Conservation (phyloP, 345 rosid species). For the Adansonia digitata region DNA sequence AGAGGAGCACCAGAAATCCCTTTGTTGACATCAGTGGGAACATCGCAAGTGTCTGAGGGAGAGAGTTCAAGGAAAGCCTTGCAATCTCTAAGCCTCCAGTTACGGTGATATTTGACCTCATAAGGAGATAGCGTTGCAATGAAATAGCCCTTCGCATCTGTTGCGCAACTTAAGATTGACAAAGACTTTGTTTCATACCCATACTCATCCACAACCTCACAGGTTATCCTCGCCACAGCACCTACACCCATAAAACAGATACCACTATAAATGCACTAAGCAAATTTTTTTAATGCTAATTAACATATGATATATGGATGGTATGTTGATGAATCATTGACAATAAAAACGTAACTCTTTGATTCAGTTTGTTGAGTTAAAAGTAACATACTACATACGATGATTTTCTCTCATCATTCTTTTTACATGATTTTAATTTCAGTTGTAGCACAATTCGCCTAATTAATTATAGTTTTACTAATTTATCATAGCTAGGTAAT, state of each 20-base stretch:
- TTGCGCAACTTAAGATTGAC: constrained; percentile 47
- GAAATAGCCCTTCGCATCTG: constrained; percentile 55
- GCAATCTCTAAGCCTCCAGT: constrained; percentile 42
- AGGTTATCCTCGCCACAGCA: constrained; percentile 61
- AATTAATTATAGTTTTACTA: background rate
- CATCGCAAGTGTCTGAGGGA: constrained; percentile 39
- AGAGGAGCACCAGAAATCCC: constrained; percentile 57
- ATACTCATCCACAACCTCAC: constrained; percentile 40
- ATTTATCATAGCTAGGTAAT: background rate
- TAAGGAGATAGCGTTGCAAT: constrained; percentile 45
- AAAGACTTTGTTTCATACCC: constrained; percentile 54
- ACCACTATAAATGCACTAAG: background rate
- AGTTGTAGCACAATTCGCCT: background rate
- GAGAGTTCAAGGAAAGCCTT: constrained; percentile 52
- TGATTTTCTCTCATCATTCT: too few species aligned
- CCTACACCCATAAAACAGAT: constrained; percentile 23
- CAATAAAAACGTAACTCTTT: too few species aligned
- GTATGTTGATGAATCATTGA: too few species aligned
- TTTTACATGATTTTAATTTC: too few species aligned
- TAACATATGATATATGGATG: too few species aligned
- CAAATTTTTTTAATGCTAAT: too few species aligned
- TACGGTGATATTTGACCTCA: constrained; percentile 35
- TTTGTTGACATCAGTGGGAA: constrained; percentile 48
- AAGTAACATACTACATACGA: too few species aligned
- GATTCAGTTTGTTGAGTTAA: too few species aligned